Evolutionary conservation across 1,284 basidiomycete species (phyloP).

Genomic region (Ustilago vetiveriae): DNA sequence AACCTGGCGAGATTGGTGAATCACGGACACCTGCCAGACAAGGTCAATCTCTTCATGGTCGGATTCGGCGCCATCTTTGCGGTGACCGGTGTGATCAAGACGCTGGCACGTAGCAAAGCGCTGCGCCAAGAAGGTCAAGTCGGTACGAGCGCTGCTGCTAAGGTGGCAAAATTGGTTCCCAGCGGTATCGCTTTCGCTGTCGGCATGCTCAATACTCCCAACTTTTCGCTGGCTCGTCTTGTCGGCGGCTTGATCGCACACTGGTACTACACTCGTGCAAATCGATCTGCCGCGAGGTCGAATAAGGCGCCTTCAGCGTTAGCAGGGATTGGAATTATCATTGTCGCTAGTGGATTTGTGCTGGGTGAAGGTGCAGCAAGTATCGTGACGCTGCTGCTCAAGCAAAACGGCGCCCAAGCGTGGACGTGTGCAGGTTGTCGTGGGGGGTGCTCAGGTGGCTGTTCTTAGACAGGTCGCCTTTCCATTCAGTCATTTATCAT

Average conservation of each 20-base stretch:
- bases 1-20: constrained; percentile 85
- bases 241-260: constrained; percentile 83
- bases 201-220: constrained; percentile 90
- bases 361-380: constrained; percentile 89
- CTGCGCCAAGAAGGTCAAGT: constrained; percentile 13
- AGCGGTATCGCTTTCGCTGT: constrained; percentile 70
- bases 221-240: constrained; percentile 89
- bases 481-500: too few relatives aligned
- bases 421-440: constrained; percentile 85
- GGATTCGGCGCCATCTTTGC: constrained; percentile 73
- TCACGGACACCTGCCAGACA: constrained; percentile 81
- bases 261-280: constrained; percentile 67
- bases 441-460: constrained; percentile 77
- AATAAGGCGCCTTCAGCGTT: constrained; percentile 12
- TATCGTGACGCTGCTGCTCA: constrained; percentile 79
- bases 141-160: constrained; percentile 18
- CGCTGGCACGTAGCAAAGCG: constrained; percentile 69
- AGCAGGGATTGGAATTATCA: constrained; percentile 78
- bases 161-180: constrained; percentile 26
- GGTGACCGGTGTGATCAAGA: constrained; percentile 72
- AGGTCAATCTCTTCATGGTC: constrained; percentile 83
- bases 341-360: constrained; percentile 93
- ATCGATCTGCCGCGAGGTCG: constrained; percentile 7
- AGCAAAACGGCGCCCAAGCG: constrained; percentile 76
- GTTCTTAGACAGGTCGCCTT: too few relatives aligned